phyloP scores from a whole-genome alignment of 352 stramenopile genomes.

The Phytophthora fragariae region DNA sequence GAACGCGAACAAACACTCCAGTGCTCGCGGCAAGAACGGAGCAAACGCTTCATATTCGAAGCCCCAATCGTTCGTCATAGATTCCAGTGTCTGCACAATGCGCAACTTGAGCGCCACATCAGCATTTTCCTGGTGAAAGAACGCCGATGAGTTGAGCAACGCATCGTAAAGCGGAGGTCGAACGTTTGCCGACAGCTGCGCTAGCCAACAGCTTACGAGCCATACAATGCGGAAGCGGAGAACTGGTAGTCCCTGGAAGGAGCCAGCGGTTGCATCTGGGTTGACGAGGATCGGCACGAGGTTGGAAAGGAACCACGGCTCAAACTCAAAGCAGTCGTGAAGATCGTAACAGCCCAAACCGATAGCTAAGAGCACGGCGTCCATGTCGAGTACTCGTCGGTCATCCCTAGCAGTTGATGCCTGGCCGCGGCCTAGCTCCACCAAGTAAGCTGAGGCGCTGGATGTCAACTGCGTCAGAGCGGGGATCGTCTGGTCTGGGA shows the following conservation, averaged over 20 bases:
- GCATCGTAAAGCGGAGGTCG: conserved; percentile 83
- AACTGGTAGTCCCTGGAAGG: conserved; percentile 62
- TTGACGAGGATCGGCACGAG: conserved; percentile 76
- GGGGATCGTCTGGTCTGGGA: conserved; percentile 71
- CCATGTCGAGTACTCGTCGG: conserved; percentile 60
- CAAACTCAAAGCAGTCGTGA: conserved; percentile 89
- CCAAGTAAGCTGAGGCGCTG: conserved; percentile 56
- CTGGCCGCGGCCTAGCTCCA: conserved; percentile 39
- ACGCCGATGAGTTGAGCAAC: conserved; percentile 54
- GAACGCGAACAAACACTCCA: conserved; percentile 74
- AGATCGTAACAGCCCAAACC: conserved; percentile 88
- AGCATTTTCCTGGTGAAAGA: conserved; percentile 40
- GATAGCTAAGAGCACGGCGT: conserved; percentile 84
- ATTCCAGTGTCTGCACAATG: conserved; percentile 80
- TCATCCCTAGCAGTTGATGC: conserved; percentile 30
- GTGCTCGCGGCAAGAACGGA: conserved; percentile 65
- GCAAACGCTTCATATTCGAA: conserved; percentile 78
- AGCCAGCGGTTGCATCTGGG: conserved; percentile 39
- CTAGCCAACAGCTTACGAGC: conserved; percentile 89
- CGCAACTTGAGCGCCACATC: conserved; percentile 77
- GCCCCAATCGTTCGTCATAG: conserved; percentile 85
- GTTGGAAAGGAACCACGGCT: conserved; percentile 82
- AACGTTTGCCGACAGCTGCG: conserved; percentile 74
- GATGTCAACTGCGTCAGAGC: conserved; percentile 75
- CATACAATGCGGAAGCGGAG: conserved; percentile 83